phyloP scores from a whole-genome alignment of 495 filamentous ascomycete genomes.

The Xylaria curta region DNA sequence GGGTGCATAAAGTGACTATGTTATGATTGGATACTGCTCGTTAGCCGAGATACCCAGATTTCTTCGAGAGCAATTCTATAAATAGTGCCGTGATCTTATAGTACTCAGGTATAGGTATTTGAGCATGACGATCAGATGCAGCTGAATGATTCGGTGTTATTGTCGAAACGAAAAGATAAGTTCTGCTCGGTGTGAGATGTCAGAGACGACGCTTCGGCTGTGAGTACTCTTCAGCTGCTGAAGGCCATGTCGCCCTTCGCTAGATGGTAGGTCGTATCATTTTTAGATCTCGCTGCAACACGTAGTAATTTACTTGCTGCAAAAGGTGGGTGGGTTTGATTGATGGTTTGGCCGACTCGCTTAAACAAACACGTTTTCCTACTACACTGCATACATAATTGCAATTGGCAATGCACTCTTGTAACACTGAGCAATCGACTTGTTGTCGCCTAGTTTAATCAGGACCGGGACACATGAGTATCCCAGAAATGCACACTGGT shows the following conservation, averaged over 20 bases:
- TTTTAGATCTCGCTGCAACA: constrained; percentile 19
- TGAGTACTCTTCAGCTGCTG: neutral
- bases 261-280: constrained; percentile 2
- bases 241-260: constrained; percentile 4
- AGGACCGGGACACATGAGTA: neutral
- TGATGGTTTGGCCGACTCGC: constrained; percentile 16
- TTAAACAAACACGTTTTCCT: constrained; percentile 15
- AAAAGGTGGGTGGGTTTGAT: constrained; percentile 15
- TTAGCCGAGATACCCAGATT: constrained; percentile 14
- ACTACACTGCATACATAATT: constrained; percentile 2
- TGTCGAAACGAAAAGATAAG: constrained; percentile 6
- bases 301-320: constrained; percentile 9
- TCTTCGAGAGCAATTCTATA: constrained; percentile 14
- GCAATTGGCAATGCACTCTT: constrained; percentile 32
- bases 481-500: neutral
- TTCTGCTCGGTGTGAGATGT: neutral
- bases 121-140: constrained; percentile 14
- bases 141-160: neutral
- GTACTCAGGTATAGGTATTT: constrained; percentile 7
- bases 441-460: constrained; percentile 4
- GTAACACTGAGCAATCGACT: constrained; percentile 31
- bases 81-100: constrained; percentile 16
- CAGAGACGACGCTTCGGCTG: neutral
- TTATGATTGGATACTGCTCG: constrained; percentile 1
- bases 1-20: constrained; percentile 15